A percentile compares a stretch with the other conserved stretches of the same genome.
Evolutionary conservation across 2,329 filamentous ascomycete genomes (phyloP).

Genomic region (Coniochaeta sp.): DNA sequence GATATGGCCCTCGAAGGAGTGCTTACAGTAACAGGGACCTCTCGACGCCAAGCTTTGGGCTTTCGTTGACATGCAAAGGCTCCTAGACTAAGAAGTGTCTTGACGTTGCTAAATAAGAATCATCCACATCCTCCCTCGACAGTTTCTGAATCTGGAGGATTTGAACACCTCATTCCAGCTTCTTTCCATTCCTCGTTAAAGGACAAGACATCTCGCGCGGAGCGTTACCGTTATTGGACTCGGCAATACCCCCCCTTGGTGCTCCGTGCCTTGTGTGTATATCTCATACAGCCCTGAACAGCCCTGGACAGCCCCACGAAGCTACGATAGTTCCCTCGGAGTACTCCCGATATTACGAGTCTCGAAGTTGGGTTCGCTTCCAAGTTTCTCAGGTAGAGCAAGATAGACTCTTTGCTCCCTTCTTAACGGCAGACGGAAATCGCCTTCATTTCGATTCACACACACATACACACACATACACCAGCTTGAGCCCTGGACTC

Average conservation of each 20-base stretch:
- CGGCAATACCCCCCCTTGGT: neutral
- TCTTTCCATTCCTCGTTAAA: neutral
- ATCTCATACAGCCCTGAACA: neutral
- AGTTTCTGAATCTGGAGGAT: neutral
- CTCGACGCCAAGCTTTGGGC: neutral
- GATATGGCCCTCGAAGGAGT: neutral
- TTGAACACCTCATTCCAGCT: neutral
- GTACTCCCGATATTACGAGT: neutral
- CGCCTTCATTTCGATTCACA: neutral
- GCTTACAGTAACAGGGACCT: neutral
- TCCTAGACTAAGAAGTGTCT: neutral
- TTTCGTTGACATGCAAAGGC: neutral
- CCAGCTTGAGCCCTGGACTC: constrained; percentile 1
- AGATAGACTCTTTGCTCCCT: neutral
- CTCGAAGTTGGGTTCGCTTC: neutral
- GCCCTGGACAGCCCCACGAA: neutral
- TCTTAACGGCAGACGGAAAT: neutral
- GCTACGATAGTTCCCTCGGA: neutral
- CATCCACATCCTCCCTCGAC: neutral
- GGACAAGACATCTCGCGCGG: neutral
- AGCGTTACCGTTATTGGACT: constrained; percentile 1
- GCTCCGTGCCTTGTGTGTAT: constrained; percentile 1
- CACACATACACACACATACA: neutral
- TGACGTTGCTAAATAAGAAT: neutral
- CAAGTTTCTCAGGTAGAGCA: neutral